phyloP scores from a whole-genome alignment of 805 yeast genomes.

The Metschnikowia chrysomelidarum region DNA sequence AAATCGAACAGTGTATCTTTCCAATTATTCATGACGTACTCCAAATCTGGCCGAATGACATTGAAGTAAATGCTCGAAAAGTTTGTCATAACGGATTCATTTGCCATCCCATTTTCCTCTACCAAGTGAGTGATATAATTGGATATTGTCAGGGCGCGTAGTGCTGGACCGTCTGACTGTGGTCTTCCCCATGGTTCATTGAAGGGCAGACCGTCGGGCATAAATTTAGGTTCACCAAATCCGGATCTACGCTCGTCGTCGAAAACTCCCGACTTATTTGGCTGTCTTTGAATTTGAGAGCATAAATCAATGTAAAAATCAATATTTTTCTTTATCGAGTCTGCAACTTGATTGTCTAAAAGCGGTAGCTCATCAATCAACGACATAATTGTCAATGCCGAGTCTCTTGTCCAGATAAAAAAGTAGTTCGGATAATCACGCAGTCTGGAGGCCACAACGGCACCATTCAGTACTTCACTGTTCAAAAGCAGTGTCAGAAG shows the following conservation, averaged over 20 bases:
- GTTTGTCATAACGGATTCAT: slow-evolving; percentile 26
- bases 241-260: slow-evolving; percentile 44
- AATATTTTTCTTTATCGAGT: slow-evolving; percentile 26
- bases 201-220: slow-evolving; percentile 63
- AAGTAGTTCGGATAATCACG: slow-evolving; percentile 69
- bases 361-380: slow-evolving; percentile 57
- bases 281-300: slow-evolving; percentile 57
- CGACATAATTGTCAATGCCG: slow-evolving; percentile 74
- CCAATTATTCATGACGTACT: slow-evolving; percentile 66
- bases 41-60: slow-evolving; percentile 66
- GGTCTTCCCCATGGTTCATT: slow-evolving; percentile 86
- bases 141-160: slow-evolving; percentile 64
- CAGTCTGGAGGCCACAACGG: slow-evolving; percentile 85
- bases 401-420: slow-evolving; percentile 89
- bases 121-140: slow-evolving; percentile 50
- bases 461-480: slow-evolving; percentile 55
- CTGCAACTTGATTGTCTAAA: slow-evolving; percentile 12
- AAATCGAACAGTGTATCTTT: slow-evolving; percentile 68
- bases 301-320: slow-evolving; percentile 65
- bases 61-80: slow-evolving; percentile 46
- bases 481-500: slow-evolving; percentile 28
- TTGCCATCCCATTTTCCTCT: too few species aligned
- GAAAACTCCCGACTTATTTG: slow-evolving; percentile 68
- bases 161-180: slow-evolving; percentile 92
- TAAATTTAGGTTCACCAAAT: slow-evolving; percentile 89